Evolutionary conservation across 306 rosid species (phyloP).

Genomic region (Elaeagnus macrophylla): DNA sequence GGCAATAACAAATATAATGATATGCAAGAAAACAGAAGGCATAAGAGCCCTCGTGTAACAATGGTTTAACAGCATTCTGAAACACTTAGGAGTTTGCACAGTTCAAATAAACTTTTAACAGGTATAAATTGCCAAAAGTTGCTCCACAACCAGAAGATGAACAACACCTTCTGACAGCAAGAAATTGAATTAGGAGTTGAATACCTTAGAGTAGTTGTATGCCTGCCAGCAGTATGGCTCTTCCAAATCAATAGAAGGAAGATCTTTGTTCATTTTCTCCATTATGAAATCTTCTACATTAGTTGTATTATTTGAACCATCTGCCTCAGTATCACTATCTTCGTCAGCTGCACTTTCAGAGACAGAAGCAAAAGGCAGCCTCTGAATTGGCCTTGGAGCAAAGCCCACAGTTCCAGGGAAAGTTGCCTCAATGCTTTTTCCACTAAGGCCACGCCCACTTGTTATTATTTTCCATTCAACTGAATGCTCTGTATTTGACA

Average conservation of each 20-base stretch:
- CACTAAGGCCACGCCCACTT: conserved; percentile 77
- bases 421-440: conserved; percentile 90
- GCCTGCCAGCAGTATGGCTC: conserved; percentile 99
- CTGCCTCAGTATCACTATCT: conserved; percentile 74
- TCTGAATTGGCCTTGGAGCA: conserved; percentile 75
- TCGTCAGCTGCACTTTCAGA: conserved; percentile 46
- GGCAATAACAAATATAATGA: too few relatives aligned
- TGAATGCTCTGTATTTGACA: conserved; percentile 77
- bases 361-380: conserved; percentile 31
- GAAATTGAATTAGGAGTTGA: conserved; percentile 9
- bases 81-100: too few relatives aligned
- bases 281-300: conserved; percentile 67
- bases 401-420: conserved; percentile 91
- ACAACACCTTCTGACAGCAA: conserved; percentile 2
- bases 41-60: too few relatives aligned
- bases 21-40: too few relatives aligned
- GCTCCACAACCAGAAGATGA: too few relatives aligned
- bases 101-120: too few relatives aligned
- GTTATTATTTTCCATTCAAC: conserved; percentile 87
- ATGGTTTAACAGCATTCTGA: too few relatives aligned
- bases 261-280: conserved; percentile 87
- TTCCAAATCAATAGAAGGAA: conserved; percentile 89
- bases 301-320: conserved; percentile 54
- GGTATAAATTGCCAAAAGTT: too few relatives aligned
- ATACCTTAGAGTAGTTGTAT: conserved; percentile 84